phyloP scores from a whole-genome alignment of 768 basidiomycete species.

The Mycena sanguinolenta region DNA sequence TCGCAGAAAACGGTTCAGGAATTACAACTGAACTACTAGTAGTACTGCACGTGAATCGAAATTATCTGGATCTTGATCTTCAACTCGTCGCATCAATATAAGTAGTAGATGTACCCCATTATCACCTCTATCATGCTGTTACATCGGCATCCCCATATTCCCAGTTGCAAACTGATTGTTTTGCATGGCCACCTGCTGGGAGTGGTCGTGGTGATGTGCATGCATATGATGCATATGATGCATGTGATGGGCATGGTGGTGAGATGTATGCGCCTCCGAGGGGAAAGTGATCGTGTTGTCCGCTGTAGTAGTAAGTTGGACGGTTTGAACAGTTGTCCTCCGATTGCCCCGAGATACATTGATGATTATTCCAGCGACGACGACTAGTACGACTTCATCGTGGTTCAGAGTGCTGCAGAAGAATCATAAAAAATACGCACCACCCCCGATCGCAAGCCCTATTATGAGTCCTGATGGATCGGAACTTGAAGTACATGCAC shows the following conservation, averaged over 20 bases:
- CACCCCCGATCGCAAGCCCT: no score
- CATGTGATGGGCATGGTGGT: no score
- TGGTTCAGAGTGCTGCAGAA: neutral
- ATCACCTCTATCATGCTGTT: neutral
- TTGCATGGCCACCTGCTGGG: slow-evolving; percentile 12
- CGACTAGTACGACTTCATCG: slow-evolving; percentile 15
- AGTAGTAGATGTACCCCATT: neutral
- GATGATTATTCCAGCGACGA: slow-evolving; percentile 14
- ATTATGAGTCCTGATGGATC: no score
- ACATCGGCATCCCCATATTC: neutral
- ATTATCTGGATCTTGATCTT: no score
- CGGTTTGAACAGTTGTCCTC: slow-evolving; percentile 19
- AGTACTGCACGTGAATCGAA: no score
- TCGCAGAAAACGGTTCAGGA: slow-evolving; percentile 79
- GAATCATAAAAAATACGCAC: no score
- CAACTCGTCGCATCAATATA: neutral
- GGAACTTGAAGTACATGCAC: neutral
- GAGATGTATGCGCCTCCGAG: slow-evolving; percentile 5
- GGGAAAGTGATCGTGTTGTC: neutral
- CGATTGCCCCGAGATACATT: slow-evolving; percentile 20
- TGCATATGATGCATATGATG: no score
- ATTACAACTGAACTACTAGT: no score
- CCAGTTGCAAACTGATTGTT: slow-evolving; percentile 16
- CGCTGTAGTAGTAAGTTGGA: neutral
- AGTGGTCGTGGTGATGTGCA: neutral